Base-by-base conservation (phyloP, 2,329 filamentous ascomycete genomes). In the Orbilia ellipsospora region DNA sequence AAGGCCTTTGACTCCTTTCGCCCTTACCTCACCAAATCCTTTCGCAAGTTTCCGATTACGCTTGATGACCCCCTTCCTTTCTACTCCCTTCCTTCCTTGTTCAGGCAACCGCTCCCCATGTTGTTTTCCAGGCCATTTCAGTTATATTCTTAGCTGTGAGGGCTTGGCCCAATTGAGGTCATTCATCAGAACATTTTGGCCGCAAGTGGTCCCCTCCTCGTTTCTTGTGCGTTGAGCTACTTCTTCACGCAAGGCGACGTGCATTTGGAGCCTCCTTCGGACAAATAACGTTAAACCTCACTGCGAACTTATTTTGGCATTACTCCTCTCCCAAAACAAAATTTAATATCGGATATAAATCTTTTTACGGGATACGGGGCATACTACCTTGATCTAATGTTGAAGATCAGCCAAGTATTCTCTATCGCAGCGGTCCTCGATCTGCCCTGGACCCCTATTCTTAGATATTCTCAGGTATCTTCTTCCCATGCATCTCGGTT, bases 401-500 rank as follows among this genome's bases (percentile, higher is more conserved):
- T 42, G 6, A 16, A 56, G 28, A 1, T 16, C 28, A 56, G 28
- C 12, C 16, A 4, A 7, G 42, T 12, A 56, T 40, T 12, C 26
- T 23, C 31, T 36, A 36, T 36, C 31, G 8, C 3, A 1, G 31
- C 31, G 5, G 5, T 12, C 28, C 7, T 45, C 12, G 40, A 45
- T 44, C 48, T 62, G 44, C 44, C 26, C 54, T 28, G 51, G 16
- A 48, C 51, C 31, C 28, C 66, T 70, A 70, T 70, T 70, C 66
- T 70, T 70, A 70, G 66, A 69, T 51, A 44, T 31, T 18, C 13
- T 63, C 50, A 69, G 66, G 57, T 62, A 70, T 20, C 36, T 56
- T 55, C 20, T 42, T 13, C n/a, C 52, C 51, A 36, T 60, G 48
- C 36, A 69, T 44, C 31, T 52, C 26, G 10, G 12, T 52, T 51